phyloP scores from a whole-genome alignment of 73 alveolate genomes.

The Paramecium primaurelia region DNA sequence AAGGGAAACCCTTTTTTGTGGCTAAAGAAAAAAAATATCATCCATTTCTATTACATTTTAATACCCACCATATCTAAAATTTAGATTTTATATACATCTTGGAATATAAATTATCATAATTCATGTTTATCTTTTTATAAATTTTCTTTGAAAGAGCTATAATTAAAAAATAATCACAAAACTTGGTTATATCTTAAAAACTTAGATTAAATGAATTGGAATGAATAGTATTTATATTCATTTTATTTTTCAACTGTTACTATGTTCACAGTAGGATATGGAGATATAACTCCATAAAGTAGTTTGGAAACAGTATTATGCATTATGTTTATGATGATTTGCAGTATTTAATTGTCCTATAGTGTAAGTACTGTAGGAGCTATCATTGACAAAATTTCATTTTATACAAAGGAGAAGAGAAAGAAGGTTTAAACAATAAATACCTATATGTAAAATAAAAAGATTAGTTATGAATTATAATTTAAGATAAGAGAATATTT shows the following conservation, averaged over 20 bases:
- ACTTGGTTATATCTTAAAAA: no score
- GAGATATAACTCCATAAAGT: conserved; percentile 43
- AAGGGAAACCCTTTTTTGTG: no score
- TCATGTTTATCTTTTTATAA: no score
- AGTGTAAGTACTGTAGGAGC: conserved; percentile 60
- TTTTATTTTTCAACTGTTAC: conserved; percentile 54
- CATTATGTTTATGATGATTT: conserved; percentile 21
- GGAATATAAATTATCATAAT: no score
- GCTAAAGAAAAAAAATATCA: no score
- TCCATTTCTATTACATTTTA: no score
- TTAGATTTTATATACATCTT: no score
- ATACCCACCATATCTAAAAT: no score
- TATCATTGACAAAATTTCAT: neutral
- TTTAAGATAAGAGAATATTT: conserved; percentile 20
- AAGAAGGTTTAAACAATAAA: conserved; percentile 18
- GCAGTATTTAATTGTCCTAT: conserved; percentile 4
- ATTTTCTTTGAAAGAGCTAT: no score
- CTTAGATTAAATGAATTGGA: neutral
- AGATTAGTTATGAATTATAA: neutral
- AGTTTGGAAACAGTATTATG: neutral
- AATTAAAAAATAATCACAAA: neutral
- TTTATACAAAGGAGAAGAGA: neutral
- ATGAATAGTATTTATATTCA: neutral
- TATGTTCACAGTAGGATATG: conserved; percentile 62
- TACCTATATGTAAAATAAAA: conserved; percentile 29